Base-by-base conservation (phyloP, 2,329 filamentous ascomycete genomes). In the Plectosphaerella sp. region DNA sequence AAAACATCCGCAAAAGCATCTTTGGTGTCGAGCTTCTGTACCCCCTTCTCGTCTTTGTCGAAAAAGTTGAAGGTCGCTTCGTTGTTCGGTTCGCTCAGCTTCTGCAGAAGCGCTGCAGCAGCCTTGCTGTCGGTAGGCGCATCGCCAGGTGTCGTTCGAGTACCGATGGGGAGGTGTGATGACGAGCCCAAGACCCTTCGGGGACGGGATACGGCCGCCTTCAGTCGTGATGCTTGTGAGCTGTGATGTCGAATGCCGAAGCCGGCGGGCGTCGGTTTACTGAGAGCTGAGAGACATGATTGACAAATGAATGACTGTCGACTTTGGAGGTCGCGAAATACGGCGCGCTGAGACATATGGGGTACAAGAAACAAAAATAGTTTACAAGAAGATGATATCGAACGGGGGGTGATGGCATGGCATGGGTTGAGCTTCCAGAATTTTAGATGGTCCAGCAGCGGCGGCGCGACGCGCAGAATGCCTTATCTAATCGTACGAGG, bases 21-120 rank as follows among this genome's bases (percentile, higher is more conserved):
- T 47, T 72, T 64, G 52, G 66, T 59, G 10, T 59, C 56, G 16
- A 80, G 62, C 56, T 71, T 68, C 15, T 63, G 69, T 12, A 75
- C 58, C 28, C 71, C 72, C 33, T 63, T 57, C 3, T 67, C 65
- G 14, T 69, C 68, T 59, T 80, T 72, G 51, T 82, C 76, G 54
- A 78, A 82, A 59, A 71, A 79, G 9, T 72, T 69, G 11, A 79
- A 68, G 3, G 66, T 57, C 20, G 55, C 37, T 15, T 50, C 59
- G 12, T 48, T 42, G 56, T 53, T 41, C 39, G 54, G 42, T 22
- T 52, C 11, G 49, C 51, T 48, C 14, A 57, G 42, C 9, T 62
- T 56, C 33, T 56, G 56, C 7, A 62, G 47, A 10, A 70, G 61
- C 4, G 54, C 45, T 15, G 52, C 45, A 8, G 54, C 49, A 15